Percentiles rank a stretch among this genome's conserved stretches.
phyloP scores from a whole-genome alignment of 2,329 filamentous ascomycete species.

The Colletotrichum somersetense region DNA sequence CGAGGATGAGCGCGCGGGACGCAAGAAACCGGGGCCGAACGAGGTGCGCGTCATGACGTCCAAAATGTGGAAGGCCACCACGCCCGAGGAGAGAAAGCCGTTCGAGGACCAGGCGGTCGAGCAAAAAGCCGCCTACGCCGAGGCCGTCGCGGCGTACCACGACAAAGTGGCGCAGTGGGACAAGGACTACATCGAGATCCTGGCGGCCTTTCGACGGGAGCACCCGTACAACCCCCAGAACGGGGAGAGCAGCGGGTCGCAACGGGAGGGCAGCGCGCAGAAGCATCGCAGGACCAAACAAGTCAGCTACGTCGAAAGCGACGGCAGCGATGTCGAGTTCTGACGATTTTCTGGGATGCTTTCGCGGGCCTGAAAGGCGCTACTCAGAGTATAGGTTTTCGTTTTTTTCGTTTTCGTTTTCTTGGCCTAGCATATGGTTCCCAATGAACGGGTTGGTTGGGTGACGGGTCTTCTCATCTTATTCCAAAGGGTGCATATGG shows the following conservation, averaged over 20 bases:
- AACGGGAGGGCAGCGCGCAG: constrained; percentile 41
- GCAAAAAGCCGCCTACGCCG: constrained; percentile 75
- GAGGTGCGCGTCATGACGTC: constrained; percentile 89
- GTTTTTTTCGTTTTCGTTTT: not conserved
- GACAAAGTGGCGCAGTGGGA: constrained; percentile 80
- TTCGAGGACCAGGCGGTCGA: constrained; percentile 81
- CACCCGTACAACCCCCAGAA: constrained; percentile 60
- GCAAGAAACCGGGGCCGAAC: constrained; percentile 76
- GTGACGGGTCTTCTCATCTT: constrained; percentile 5
- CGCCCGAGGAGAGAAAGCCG: constrained; percentile 77
- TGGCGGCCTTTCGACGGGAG: constrained; percentile 64
- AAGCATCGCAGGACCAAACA: constrained; percentile 52
- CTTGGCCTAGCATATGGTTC: not conserved
- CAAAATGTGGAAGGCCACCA: constrained; percentile 88
- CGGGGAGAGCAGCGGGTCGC: constrained; percentile 9
- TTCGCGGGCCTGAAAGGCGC: not conserved
- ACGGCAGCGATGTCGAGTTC: constrained; percentile 47
- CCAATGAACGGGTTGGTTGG: not conserved
- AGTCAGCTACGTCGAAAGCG: constrained; percentile 55
- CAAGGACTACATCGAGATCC: constrained; percentile 68
- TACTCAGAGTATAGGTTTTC: not conserved
- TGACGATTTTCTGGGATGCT: constrained; percentile 10
- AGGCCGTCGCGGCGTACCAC: constrained; percentile 70
- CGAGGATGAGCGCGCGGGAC: constrained; percentile 72
- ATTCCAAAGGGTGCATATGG: constrained; percentile 9